Evolutionary conservation across 1,139 yeast species (phyloP).

Genomic region (Spathaspora jeffriesii): DNA sequence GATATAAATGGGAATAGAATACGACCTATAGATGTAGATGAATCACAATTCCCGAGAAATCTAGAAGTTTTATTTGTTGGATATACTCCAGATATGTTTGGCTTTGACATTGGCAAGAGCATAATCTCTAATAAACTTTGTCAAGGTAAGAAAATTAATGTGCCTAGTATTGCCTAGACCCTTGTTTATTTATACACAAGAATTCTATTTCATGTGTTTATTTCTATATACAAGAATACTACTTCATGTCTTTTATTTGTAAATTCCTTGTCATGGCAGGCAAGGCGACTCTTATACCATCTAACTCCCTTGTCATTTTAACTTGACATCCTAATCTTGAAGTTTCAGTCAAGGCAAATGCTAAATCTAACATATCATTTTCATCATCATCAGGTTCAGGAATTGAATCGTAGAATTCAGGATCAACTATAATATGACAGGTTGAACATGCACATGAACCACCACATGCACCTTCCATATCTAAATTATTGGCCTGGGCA

Average conservation of each 20-base stretch:
- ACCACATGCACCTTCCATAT: conserved; percentile 99
- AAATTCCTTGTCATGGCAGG: conserved; percentile 98
- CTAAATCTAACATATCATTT: conserved; percentile 96
- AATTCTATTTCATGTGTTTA: not conserved
- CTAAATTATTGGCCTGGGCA: conserved; percentile 91
- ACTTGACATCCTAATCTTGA: conserved; percentile 96
- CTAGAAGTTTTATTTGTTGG: conserved; percentile 19
- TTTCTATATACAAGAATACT: not conserved
- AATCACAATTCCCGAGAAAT: conserved; percentile 13
- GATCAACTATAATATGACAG: conserved; percentile 95
- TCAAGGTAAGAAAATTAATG: conserved; percentile 20
- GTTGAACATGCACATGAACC: conserved; percentile 99
- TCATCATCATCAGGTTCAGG: conserved; percentile 98
- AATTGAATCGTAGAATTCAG: conserved; percentile 84
- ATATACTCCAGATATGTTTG: conserved; percentile 21
- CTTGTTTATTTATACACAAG: conserved; percentile 5
- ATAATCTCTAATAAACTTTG: conserved; percentile 15
- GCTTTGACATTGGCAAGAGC: conserved; percentile 23
- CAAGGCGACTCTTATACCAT: conserved; percentile 92
- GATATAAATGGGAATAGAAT: conserved; percentile 21
- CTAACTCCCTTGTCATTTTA: conserved; percentile 83
- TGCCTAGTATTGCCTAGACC: conserved; percentile 4
- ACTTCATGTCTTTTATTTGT: conserved; percentile 69
- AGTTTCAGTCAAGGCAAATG: conserved; percentile 96
- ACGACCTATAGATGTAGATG: conserved; percentile 4